Conservation (phyloP, 192 early-diverging fungal genomes). For the Coemansia sp. region DNA sequence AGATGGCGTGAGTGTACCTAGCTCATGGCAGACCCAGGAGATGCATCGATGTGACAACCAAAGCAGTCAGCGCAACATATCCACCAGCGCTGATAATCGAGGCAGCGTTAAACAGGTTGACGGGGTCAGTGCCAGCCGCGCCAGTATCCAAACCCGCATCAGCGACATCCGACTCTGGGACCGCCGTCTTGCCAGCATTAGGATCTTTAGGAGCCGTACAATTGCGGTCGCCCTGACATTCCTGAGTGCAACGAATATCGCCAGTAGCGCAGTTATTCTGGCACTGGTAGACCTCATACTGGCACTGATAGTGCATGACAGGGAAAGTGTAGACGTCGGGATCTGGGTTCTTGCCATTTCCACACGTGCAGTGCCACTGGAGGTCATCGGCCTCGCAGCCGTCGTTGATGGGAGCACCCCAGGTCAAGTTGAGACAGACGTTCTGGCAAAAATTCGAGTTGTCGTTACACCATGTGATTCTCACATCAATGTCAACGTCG, state of each 20-base stretch:
- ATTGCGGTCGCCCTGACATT: constrained; percentile 57
- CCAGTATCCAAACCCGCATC: constrained; percentile 47
- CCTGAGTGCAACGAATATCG: constrained; percentile 58
- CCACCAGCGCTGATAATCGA: constrained; percentile 40
- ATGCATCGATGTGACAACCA: constrained; percentile 50
- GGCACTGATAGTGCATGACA: constrained; percentile 58
- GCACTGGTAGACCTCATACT: constrained; percentile 55
- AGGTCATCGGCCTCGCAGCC: constrained; percentile 52
- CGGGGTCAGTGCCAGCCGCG: constrained; percentile 22
- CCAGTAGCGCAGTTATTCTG: constrained; percentile 58
- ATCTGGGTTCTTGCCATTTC: constrained; percentile 59
- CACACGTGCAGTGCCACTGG: constrained; percentile 56
- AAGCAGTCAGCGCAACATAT: constrained; percentile 38
- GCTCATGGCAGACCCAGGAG: constrained; percentile 33
- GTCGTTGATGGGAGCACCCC: constrained; percentile 52
- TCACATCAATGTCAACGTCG: constrained; percentile 45
- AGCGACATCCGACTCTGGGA: constrained; percentile 34
- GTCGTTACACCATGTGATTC: constrained; percentile 58
- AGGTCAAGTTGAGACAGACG: constrained; percentile 59
- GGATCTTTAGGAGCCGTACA: constrained; percentile 60
- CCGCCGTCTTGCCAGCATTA: constrained; percentile 45
- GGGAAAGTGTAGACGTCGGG: constrained; percentile 58
- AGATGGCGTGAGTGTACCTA: background rate
- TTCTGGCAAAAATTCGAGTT: constrained; percentile 60
- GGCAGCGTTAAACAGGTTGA: constrained; percentile 55